Conservation (phyloP, 1,284 basidiomycete species). For the Cryptococcus floricola region DNA sequence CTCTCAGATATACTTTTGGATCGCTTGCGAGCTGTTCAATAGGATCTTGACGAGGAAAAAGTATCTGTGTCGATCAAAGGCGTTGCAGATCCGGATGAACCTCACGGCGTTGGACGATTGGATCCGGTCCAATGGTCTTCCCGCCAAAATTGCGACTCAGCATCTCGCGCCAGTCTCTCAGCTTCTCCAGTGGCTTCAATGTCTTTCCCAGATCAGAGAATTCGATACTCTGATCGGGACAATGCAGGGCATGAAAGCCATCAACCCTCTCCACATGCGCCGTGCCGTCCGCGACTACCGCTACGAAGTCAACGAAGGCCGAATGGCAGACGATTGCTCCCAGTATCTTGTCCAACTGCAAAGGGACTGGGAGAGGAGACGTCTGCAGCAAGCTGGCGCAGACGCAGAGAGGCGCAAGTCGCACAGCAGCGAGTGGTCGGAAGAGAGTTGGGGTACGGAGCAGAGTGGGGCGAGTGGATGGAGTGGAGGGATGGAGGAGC, state of each 20-base stretch:
- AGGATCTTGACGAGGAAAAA: slow-evolving; percentile 85
- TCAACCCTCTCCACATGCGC: slow-evolving; percentile 95
- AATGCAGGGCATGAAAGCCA: slow-evolving; percentile 75
- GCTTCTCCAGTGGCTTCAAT: slow-evolving; percentile 67
- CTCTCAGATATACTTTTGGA: slow-evolving; percentile 67
- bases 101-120: slow-evolving; percentile 84
- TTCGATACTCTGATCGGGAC: slow-evolving; percentile 85
- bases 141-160: slow-evolving; percentile 64
- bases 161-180: slow-evolving; percentile 84
- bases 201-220: slow-evolving; percentile 68
- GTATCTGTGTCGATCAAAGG: slow-evolving; percentile 84
- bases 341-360: slow-evolving; percentile 69
- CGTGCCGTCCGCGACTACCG: slow-evolving; percentile 89
- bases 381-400: slow-evolving; percentile 75
- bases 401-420: slow-evolving; percentile 62
- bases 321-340: slow-evolving; percentile 89
- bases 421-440: slow-evolving; percentile 7
- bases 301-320: slow-evolving; percentile 86
- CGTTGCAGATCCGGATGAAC: slow-evolving; percentile 87
- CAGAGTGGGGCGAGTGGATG: not conserved
- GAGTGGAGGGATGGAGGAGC: slow-evolving; percentile 12
- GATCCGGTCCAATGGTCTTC: slow-evolving; percentile 68
- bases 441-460: not conserved
- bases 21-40: slow-evolving; percentile 83
- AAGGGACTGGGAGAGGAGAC: slow-evolving; percentile 17